Base-by-base conservation (phyloP, 208 protist genomes). In the Chromosphaera perkinsii region DNA sequence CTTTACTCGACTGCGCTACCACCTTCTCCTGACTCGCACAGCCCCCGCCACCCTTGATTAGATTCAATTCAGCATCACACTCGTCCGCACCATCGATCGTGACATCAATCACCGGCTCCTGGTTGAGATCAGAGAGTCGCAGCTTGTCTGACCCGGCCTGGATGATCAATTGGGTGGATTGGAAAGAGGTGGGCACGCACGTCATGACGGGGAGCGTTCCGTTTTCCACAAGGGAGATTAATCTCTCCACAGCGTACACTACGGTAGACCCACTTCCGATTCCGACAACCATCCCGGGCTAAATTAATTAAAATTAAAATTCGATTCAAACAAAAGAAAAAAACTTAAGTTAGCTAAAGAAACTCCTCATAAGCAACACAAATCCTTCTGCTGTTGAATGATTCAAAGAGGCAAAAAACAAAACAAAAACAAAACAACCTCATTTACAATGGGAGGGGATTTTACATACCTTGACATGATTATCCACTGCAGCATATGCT, bases 121-220 rank as follows among this genome's bases (percentile, higher is more conserved):
- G 17, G 20, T 10, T 10, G 3, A 57, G 31, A 22, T 59, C 68
- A 47, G 33, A 36, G 3, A 73, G 49, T 20, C 32, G 32, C 49
- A 73, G 31, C 22, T 17, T 7, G n/a, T n/a, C n/a, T n/a, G n/a
- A n/a, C 20, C 66, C 69, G 65, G 63, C 1, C 29, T 76, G 51
- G 12, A 72, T 27, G 22, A 86, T 86, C n/a, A 84, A 56, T 52
- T 86, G 69, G 0, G 42, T 17, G 0, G 79, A 72, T 64, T 87
- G 82, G 71, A 85, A 87, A 47, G 78, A 81, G 24, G 82, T 84
- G 36, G 82, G 82, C 12, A 86, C 60, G 66, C 79, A 84, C 20
- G 56, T 39, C 3, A 83, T 39, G 29, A 55, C 45, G 9, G 78
- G 43, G 31, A 55, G 48, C 14, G 72, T 39, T 2, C 47, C 62